phyloP scores from a whole-genome alignment of 1,139 yeast species.

The Geotrichum phurueaensis region DNA sequence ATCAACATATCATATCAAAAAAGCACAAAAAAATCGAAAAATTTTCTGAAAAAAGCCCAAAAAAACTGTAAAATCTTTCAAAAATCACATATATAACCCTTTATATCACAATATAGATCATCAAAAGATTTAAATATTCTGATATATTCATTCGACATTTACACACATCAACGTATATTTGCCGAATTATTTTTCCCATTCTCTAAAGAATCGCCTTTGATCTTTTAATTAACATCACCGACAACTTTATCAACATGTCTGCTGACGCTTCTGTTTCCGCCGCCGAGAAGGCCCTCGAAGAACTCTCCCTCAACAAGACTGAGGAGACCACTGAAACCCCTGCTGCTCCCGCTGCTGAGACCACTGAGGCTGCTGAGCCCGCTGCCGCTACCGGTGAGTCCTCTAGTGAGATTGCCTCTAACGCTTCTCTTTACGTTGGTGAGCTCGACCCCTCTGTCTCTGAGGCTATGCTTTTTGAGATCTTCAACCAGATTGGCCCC shows the following conservation, averaged over 20 bases:
- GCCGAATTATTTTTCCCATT: not conserved
- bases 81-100: constrained; percentile 9
- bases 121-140: not conserved
- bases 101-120: not conserved
- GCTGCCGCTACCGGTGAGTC: constrained; percentile 34
- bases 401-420: constrained; percentile 38
- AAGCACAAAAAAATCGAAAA: constrained; percentile 22
- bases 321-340: constrained; percentile 21
- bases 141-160: not conserved
- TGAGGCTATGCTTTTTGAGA: constrained; percentile 91
- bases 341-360: constrained; percentile 25
- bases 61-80: constrained; percentile 18
- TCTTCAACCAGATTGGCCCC: constrained; percentile 92
- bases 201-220: not conserved
- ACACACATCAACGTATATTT: not conserved
- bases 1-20: constrained; percentile 14
- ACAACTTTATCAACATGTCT: constrained; percentile 25
- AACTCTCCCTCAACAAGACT: constrained; percentile 32
- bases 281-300: constrained; percentile 38
- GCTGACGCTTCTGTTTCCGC: constrained; percentile 38
- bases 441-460: constrained; percentile 90
- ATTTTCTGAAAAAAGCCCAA: constrained; percentile 16
- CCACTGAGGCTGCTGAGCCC: constrained; percentile 27
- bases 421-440: constrained; percentile 94
- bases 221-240: not conserved